Percentiles rank a stretch among this genome's conserved stretches.
phyloP scores from a whole-genome alignment of 208 protist species.

The Trypanosoma scelopori region DNA sequence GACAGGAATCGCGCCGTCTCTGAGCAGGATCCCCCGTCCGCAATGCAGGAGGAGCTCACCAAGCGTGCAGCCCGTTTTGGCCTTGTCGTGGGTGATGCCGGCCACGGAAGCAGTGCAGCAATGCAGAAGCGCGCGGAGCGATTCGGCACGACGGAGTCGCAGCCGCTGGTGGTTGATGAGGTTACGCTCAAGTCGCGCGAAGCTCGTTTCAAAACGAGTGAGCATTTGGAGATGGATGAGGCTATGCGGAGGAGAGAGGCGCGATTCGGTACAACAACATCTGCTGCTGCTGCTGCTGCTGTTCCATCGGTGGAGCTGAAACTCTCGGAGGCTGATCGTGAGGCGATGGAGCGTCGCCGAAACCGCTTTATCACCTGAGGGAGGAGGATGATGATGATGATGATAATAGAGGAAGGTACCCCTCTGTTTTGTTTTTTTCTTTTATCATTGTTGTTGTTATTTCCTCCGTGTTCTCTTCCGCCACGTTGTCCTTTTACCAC shows the following conservation, averaged over 20 bases:
- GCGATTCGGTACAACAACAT: conserved; percentile 26
- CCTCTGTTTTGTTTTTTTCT: conserved; percentile 7
- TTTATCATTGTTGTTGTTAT: no score
- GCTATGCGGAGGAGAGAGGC: conserved; percentile 27
- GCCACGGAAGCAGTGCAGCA: background rate
- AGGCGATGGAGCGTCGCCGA: conserved; percentile 45
- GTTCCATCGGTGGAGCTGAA: conserved; percentile 11
- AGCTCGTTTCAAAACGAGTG: conserved; percentile 51
- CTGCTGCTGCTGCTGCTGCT: no score
- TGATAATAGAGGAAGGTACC: background rate
- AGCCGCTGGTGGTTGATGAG: conserved; percentile 46
- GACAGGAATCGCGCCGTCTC: conserved; percentile 55
- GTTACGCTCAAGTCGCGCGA: conserved; percentile 60
- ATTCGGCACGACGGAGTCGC: conserved; percentile 23
- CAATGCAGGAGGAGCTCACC: conserved; percentile 60
- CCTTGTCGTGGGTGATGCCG: conserved; percentile 21
- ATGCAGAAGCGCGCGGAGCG: conserved; percentile 24
- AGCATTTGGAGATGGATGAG: conserved; percentile 17
- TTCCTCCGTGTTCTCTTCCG: background rate
- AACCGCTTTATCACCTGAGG: conserved; percentile 42
- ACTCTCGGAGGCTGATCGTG: conserved; percentile 46
- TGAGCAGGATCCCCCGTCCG: conserved; percentile 54
- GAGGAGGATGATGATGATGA: background rate
- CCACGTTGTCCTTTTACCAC: no score
- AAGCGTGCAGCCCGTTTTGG: conserved; percentile 79